phyloP scores from a whole-genome alignment of 2,329 filamentous ascomycete genomes.

The Epichloe uncinata region DNA sequence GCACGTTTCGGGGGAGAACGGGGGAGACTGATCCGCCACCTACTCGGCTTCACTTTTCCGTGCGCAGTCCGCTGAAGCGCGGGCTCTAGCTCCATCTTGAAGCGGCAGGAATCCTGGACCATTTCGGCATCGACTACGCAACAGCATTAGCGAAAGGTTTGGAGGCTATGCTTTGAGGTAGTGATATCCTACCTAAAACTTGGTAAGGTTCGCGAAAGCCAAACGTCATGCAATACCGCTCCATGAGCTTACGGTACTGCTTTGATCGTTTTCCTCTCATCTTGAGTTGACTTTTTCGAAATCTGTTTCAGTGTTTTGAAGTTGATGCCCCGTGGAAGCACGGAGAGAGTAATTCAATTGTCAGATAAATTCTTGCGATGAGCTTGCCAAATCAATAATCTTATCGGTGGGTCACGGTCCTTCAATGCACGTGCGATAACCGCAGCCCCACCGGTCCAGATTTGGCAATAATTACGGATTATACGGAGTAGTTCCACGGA shows the following conservation, averaged over 20 bases:
- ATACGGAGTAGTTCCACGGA: too few species aligned
- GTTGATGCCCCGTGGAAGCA: background rate
- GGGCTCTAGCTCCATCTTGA: constrained; percentile 78
- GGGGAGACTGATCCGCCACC: constrained; percentile 15
- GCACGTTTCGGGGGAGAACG: constrained; percentile 2
- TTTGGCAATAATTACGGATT: background rate
- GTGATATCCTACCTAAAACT: constrained; percentile 47
- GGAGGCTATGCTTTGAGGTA: constrained; percentile 1
- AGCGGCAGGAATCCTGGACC: constrained; percentile 64
- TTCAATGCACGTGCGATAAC: constrained; percentile 23
- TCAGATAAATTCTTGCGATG: background rate
- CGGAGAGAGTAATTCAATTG: background rate
- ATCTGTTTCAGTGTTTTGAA: background rate
- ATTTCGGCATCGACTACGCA: constrained; percentile 66
- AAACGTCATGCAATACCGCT: constrained; percentile 76
- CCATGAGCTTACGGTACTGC: constrained; percentile 71
- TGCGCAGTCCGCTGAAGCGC: constrained; percentile 73
- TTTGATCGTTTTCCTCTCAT: constrained; percentile 41
- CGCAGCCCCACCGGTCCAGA: background rate
- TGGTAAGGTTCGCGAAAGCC: constrained; percentile 92
- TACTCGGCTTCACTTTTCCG: constrained; percentile 72
- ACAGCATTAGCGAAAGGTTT: constrained; percentile 5
- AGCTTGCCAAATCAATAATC: constrained; percentile 20
- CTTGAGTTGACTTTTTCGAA: constrained; percentile 10
- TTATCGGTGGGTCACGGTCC: constrained; percentile 16